phyloP scores from a whole-genome alignment of 257 asterid species.

The Nicotiana sylvestris region DNA sequence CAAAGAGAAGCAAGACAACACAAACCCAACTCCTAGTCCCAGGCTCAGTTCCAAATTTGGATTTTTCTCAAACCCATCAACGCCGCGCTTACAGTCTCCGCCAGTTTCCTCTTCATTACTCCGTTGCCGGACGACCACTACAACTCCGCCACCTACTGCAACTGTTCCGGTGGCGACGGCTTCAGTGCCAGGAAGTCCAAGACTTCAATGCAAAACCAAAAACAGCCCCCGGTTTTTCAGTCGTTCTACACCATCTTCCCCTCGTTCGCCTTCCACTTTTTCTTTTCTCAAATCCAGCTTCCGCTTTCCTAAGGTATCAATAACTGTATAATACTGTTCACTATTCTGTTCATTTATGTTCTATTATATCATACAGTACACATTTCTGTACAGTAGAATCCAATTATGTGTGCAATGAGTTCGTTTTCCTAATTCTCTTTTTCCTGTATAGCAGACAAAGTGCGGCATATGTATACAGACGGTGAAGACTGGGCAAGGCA shows the following conservation, averaged over 20 bases:
- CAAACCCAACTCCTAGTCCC: slow-evolving; percentile 44
- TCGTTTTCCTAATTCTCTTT: neutral
- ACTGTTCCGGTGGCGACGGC: neutral
- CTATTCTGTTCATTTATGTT: neutral
- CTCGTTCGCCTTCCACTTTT: slow-evolving; percentile 85
- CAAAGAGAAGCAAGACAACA: slow-evolving; percentile 10
- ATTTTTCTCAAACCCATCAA: slow-evolving; percentile 73
- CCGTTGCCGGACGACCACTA: slow-evolving; percentile 57
- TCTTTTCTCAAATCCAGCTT: slow-evolving; percentile 68
- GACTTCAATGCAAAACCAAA: slow-evolving; percentile 56
- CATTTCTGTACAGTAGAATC: neutral
- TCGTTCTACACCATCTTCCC: slow-evolving; percentile 81
- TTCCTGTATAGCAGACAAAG: slow-evolving; percentile 44
- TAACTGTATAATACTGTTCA: neutral
- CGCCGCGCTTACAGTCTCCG: slow-evolving; percentile 70
- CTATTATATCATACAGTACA: slow-evolving; percentile 10
- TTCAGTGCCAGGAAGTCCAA: slow-evolving; percentile 36
- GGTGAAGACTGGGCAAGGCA: slow-evolving; percentile 81
- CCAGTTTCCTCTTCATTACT: slow-evolving; percentile 41
- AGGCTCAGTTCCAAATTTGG: slow-evolving; percentile 43
- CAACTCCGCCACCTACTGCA: neutral
- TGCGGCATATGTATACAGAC: slow-evolving; percentile 71
- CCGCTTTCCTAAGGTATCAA: slow-evolving; percentile 52
- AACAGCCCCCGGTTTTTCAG: slow-evolving; percentile 56
- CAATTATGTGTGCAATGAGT: neutral